Evolutionary conservation across 768 basidiomycete species (phyloP).

Genomic region (Suillus americanus): DNA sequence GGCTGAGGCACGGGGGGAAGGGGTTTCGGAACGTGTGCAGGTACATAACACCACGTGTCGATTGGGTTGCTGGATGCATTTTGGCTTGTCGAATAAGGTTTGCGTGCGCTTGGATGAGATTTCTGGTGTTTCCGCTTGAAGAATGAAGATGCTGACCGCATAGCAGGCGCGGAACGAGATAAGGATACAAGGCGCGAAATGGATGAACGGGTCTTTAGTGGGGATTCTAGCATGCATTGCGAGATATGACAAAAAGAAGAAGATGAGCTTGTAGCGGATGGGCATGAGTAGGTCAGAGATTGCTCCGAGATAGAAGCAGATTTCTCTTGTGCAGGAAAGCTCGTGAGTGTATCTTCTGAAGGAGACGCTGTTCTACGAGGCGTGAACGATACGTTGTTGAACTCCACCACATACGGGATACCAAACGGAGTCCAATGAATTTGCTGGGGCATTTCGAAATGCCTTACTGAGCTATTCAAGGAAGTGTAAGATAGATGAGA

Average conservation of each 20-base stretch:
- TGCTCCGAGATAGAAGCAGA: constrained; percentile 6
- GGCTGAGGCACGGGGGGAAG: constrained; percentile 17
- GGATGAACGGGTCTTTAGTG: constrained; percentile 18
- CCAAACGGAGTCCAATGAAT: constrained; percentile 31
- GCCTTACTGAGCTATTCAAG: not conserved
- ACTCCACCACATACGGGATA: constrained; percentile 29
- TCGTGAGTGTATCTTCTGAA: not conserved
- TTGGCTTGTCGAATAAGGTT: constrained; percentile 3
- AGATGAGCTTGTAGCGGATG: constrained; percentile 13
- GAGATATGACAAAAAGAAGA: constrained; percentile 30
- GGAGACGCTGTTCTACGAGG: not conserved
- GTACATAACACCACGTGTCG: constrained; percentile 9
- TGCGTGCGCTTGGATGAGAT: not conserved
- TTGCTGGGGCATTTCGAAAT: constrained; percentile 19
- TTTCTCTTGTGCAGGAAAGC: not conserved
- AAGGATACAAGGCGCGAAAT: constrained; percentile 11
- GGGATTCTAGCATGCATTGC: constrained; percentile 3
- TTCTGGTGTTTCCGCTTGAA: constrained; percentile 24
- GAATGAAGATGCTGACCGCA: constrained; percentile 20
- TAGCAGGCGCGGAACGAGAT: constrained; percentile 16
- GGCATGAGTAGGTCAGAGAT: constrained; percentile 7
- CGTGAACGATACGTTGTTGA: constrained; percentile 25
- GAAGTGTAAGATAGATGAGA: not conserved
- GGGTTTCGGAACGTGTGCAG: constrained; percentile 15
- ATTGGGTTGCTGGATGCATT: constrained; percentile 3